phyloP scores from a whole-genome alignment of 768 basidiomycete species.

The Pleurotus platypus region DNA sequence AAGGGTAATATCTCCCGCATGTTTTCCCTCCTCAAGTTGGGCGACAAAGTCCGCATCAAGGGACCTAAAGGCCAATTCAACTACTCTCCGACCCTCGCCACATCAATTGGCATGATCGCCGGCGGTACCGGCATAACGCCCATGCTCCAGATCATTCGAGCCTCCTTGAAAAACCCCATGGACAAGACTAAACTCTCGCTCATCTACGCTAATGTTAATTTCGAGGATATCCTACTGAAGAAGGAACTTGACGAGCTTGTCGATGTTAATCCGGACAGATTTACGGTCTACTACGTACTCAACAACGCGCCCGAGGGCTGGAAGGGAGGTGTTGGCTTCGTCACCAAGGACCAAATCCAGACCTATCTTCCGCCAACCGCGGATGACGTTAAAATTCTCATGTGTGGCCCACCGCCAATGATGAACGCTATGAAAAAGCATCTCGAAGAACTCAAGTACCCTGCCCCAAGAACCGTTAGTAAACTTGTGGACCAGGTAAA shows the following conservation, averaged over 20 bases:
- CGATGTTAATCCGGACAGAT: slow-evolving; percentile 50
- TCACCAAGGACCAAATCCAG: slow-evolving; percentile 89
- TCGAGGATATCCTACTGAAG: slow-evolving; percentile 89
- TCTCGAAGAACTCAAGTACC: slow-evolving; percentile 83
- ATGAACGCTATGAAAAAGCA: slow-evolving; percentile 68
- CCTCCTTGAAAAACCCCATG: slow-evolving; percentile 83
- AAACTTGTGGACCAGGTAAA: slow-evolving; percentile 86
- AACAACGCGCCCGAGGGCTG: slow-evolving; percentile 91
- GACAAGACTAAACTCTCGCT: slow-evolving; percentile 83
- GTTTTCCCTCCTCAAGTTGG: slow-evolving; percentile 77
- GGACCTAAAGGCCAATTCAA: slow-evolving; percentile 96
- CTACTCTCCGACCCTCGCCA: slow-evolving; percentile 70
- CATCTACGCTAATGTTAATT: slow-evolving; percentile 95
- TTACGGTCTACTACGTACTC: slow-evolving; percentile 86
- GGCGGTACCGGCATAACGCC: slow-evolving; percentile 99
- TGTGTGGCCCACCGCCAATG: slow-evolving; percentile 75
- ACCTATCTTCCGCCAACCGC: slow-evolving; percentile 66
- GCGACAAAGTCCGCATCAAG: slow-evolving; percentile 86
- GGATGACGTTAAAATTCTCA: slow-evolving; percentile 75
- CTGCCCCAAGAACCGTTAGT: slow-evolving; percentile 84
- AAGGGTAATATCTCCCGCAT: slow-evolving; percentile 95
- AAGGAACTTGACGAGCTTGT: slow-evolving; percentile 82
- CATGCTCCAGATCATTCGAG: slow-evolving; percentile 97
- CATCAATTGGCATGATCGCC: slow-evolving; percentile 92
- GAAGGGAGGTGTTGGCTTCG: slow-evolving; percentile 90